Percentiles rank a stretch among this genome's conserved stretches.
Evolutionary conservation across 441 rosid genomes (phyloP).

Genomic region (Rhodomyrtus psidioides): DNA sequence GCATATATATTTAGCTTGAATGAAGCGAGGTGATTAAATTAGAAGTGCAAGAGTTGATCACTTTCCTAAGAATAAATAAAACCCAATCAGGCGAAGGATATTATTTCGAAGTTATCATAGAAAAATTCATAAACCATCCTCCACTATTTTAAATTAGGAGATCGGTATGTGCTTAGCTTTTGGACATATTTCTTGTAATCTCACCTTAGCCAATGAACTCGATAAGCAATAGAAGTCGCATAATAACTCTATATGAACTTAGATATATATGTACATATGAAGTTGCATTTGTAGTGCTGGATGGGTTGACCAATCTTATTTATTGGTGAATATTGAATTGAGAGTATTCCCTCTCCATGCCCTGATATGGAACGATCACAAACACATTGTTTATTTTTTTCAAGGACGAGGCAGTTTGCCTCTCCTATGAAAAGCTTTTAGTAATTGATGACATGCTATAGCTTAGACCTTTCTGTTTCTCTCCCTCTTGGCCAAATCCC

Average conservation of each 20-base stretch:
- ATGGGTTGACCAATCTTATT: neutral
- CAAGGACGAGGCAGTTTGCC: neutral
- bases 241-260: neutral
- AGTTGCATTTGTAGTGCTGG: neutral
- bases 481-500: neutral
- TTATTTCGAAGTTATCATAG: neutral
- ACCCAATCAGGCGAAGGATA: too few relatives aligned
- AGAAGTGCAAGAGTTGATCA: neutral
- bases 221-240: neutral
- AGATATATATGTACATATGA: neutral
- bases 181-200: neutral
- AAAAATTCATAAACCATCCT: neutral
- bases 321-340: neutral
- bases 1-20: neutral
- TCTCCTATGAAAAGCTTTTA: neutral
- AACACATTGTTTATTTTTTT: neutral
- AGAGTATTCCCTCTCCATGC: neutral
- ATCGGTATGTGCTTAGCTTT: neutral
- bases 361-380: neutral
- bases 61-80: neutral
- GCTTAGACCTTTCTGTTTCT: neutral
- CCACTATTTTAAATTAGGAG: neutral
- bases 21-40: neutral
- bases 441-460: neutral
- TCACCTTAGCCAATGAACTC: neutral